These are phyloP conservation scores for Strobilomyces confusus DNA, from an alignment of 768 basidiomycete genomes.

Conservation along the genomic window DNA sequence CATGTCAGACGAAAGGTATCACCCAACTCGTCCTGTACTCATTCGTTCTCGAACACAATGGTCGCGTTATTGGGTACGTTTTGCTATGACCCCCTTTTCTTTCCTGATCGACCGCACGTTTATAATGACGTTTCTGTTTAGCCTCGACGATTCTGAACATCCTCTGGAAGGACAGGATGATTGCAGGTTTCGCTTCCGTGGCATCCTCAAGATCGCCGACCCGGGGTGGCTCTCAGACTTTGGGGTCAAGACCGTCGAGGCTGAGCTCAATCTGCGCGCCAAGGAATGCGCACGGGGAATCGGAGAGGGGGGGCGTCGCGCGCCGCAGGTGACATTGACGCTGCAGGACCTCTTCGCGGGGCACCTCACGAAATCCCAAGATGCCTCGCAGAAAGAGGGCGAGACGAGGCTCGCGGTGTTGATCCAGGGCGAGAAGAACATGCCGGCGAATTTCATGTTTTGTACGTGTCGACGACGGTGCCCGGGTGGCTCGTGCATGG, in stretches of 20 bases:
- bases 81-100: neutral
- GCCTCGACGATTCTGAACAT: constrained; percentile 48
- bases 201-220: constrained; percentile 42
- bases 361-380: constrained; percentile 13
- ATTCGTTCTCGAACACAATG: constrained; percentile 28
- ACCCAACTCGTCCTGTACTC: constrained; percentile 24
- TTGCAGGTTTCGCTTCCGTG: constrained; percentile 45
- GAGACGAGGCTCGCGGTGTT: constrained; percentile 34
- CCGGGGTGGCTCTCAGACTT: constrained; percentile 48
- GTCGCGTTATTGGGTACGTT: constrained; percentile 29
- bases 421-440: constrained; percentile 40
- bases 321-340: constrained; percentile 32
- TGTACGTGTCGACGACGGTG: constrained; percentile 21
- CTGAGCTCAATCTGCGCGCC: constrained; percentile 43
- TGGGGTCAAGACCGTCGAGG: constrained; percentile 40
- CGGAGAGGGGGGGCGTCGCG: constrained; percentile 12
- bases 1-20: constrained; percentile 14
- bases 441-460: constrained; percentile 40
- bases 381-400: constrained; percentile 14
- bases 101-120: neutral
- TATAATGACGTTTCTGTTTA: constrained; percentile 18
- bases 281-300: constrained; percentile 22
- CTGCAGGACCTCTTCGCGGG: constrained; percentile 33
- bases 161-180: constrained; percentile 29
- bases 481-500: neutral